Conservation (phyloP, 192 early-diverging fungal species). For the Coemansia sp. region DNA sequence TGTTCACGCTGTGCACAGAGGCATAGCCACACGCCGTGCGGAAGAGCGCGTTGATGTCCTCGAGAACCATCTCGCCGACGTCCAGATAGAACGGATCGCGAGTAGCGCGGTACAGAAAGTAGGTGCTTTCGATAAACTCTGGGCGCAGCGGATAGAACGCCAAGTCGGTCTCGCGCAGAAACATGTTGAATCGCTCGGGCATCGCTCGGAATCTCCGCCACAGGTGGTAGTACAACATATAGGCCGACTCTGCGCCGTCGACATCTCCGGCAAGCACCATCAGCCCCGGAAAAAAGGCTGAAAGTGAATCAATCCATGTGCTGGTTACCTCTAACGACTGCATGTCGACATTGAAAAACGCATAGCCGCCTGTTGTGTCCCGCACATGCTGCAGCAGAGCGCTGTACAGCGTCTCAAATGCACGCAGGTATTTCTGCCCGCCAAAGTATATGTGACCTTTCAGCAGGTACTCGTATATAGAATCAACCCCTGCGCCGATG, state of each 20-base stretch:
- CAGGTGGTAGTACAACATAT: constrained; percentile 81
- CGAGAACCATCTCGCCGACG: constrained; percentile 83
- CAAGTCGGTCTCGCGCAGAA: constrained; percentile 62
- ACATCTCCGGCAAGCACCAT: constrained; percentile 90
- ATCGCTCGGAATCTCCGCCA: constrained; percentile 84
- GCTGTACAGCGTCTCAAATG: constrained; percentile 75
- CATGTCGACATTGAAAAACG: constrained; percentile 90
- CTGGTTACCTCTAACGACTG: constrained; percentile 62
- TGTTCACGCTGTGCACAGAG: constrained; percentile 63
- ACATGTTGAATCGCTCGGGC: constrained; percentile 87
- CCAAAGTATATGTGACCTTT: constrained; percentile 90
- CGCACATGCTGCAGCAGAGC: constrained; percentile 64
- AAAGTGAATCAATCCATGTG: constrained; percentile 84
- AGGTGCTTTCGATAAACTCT: constrained; percentile 93
- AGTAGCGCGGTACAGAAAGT: constrained; percentile 89
- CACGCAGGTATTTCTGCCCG: constrained; percentile 69
- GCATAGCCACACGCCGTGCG: constrained; percentile 84
- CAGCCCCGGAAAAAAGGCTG: constrained; percentile 90
- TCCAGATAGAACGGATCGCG: constrained; percentile 85
- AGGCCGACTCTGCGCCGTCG: constrained; percentile 76
- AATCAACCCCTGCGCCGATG: constrained; percentile 90
- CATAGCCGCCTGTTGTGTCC: constrained; percentile 67
- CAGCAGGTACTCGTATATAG: constrained; percentile 88
- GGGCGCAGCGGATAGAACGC: constrained; percentile 83
- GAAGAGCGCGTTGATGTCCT: constrained; percentile 71